phyloP scores from a whole-genome alignment of 2,329 filamentous ascomycete genomes.

The Parascedosporium putredinis region DNA sequence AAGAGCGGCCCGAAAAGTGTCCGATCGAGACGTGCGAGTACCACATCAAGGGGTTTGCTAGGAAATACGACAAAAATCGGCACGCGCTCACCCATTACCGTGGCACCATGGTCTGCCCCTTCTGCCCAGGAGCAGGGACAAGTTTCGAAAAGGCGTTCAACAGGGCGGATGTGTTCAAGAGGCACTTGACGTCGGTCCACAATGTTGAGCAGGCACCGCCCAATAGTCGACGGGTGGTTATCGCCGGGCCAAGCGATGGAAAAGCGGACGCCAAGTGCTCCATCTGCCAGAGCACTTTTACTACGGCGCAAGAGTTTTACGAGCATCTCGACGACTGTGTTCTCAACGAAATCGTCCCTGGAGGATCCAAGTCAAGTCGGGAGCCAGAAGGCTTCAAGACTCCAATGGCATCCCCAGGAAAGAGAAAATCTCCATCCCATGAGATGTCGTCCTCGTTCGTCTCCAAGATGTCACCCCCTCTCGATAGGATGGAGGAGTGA shows the following conservation, averaged over 20 bases:
- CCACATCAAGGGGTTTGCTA: constrained; percentile 83
- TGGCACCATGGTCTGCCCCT: constrained; percentile 94
- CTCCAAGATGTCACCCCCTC: background rate
- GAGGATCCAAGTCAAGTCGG: constrained; percentile 5
- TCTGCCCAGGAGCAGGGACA: constrained; percentile 81
- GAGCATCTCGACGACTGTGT: constrained; percentile 75
- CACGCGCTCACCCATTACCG: constrained; percentile 97
- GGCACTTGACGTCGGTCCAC: constrained; percentile 86
- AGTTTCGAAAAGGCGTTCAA: constrained; percentile 93
- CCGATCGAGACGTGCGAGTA: constrained; percentile 91
- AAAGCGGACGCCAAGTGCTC: constrained; percentile 71
- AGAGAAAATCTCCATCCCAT: background rate
- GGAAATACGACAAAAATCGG: constrained; percentile 96
- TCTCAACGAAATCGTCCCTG: constrained; percentile 45
- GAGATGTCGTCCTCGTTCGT: background rate
- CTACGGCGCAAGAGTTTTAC: constrained; percentile 89
- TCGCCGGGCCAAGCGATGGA: constrained; percentile 12
- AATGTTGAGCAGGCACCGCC: constrained; percentile 89
- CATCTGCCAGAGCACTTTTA: constrained; percentile 71
- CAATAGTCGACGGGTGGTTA: constrained; percentile 67
- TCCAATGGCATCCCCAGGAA: background rate
- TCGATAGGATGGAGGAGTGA: constrained; percentile 7
- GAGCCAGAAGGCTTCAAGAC: constrained; percentile 5
- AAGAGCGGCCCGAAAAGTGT: constrained; percentile 90
- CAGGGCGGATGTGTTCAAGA: constrained; percentile 92